Conservation (phyloP, 768 basidiomycete species). For the Collybia sp. region DNA sequence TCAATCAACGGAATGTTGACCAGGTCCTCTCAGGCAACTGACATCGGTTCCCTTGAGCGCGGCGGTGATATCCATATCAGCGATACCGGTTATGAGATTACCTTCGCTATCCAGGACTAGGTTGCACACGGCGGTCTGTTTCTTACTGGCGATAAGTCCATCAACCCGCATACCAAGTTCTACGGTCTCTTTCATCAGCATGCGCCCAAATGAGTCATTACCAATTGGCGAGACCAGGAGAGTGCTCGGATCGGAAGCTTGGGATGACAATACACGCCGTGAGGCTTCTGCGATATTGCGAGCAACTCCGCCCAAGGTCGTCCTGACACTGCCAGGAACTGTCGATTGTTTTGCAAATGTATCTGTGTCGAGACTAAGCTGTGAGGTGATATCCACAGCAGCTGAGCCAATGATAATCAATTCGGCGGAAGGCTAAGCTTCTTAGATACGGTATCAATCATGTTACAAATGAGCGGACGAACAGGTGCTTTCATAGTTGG, state of each 20-base stretch:
- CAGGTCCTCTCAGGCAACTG: too few species aligned
- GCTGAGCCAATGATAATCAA: conserved; percentile 81
- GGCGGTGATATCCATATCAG: conserved; percentile 81
- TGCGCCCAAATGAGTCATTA: conserved; percentile 67
- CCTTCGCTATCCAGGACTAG: conserved; percentile 74
- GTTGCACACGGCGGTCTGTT: conserved; percentile 79
- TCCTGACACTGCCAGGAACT: conserved; percentile 65
- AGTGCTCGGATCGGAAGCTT: conserved; percentile 30
- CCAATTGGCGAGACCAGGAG: conserved; percentile 77
- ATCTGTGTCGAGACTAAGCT: conserved; percentile 25
- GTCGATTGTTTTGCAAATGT: conserved; percentile 58
- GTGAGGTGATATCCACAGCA: conserved; percentile 84
- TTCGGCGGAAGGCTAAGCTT: conserved; percentile 29
- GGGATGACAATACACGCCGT: conserved; percentile 50
- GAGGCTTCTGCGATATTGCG: conserved; percentile 95
- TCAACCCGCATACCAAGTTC: conserved; percentile 77
- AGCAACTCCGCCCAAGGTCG: conserved; percentile 85
- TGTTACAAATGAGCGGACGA: neutral
- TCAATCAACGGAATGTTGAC: too few species aligned
- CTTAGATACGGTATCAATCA: conserved; percentile 1
- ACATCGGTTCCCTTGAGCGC: conserved; percentile 26
- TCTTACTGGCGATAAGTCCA: conserved; percentile 45
- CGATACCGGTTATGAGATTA: conserved; percentile 76
- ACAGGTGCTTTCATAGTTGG: conserved; percentile 5
- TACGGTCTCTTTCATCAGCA: conserved; percentile 54